Evolutionary conservation across 177 flowering plant species (phyloP).

Genomic region (Vitis hybrid): DNA sequence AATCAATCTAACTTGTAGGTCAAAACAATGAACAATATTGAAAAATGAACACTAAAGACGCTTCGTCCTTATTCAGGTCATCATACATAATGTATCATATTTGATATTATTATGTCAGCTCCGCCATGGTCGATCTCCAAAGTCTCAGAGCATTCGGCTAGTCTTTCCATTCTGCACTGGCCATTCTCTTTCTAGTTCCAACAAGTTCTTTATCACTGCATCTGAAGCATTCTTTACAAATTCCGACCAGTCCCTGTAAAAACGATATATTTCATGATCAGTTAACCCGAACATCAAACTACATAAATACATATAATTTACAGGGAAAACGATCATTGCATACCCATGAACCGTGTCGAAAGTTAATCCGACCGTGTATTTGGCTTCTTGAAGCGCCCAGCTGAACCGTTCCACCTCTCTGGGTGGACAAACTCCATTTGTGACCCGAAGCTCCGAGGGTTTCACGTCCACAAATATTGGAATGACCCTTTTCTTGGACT

Average conservation of each 20-base stretch:
- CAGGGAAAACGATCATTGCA: neutral
- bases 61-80: too few species aligned
- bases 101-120: too few species aligned
- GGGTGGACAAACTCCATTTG: constrained; percentile 7
- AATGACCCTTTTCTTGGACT: constrained; percentile 32
- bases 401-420: constrained; percentile 25
- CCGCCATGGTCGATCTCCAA: too few species aligned
- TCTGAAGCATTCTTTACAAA: constrained; percentile 27
- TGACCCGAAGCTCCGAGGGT: constrained; percentile 38
- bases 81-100: too few species aligned
- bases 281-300: neutral
- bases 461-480: constrained; percentile 44
- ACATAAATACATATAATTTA: neutral
- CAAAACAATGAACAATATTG: too few species aligned
- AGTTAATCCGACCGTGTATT: constrained; percentile 36
- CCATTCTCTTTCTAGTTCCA: constrained; percentile 19
- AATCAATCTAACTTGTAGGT: too few species aligned
- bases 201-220: constrained; percentile 25
- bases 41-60: too few species aligned
- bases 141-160: neutral
- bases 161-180: neutral
- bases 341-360: constrained; percentile 39
- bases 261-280: neutral
- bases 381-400: constrained; percentile 41
- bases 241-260: constrained; percentile 38